Evolutionary conservation across 225 moss, liverwort and hornwort species (phyloP).

Genomic region (Physcomitrellopsis africana): DNA sequence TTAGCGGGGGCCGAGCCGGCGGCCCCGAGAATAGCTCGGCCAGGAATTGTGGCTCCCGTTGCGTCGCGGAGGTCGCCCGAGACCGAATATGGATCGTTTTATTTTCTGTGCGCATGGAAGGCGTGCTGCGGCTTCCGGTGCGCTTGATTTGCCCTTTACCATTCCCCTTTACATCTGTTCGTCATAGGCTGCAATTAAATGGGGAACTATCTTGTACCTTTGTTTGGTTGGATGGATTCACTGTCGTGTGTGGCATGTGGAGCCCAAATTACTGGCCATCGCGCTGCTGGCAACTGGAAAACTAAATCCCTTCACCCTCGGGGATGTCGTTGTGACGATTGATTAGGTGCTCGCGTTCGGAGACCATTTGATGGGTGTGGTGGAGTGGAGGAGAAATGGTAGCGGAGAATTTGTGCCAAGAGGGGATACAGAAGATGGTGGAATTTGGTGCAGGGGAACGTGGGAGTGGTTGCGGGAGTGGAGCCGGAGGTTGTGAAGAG

Average conservation of each 20-base stretch:
- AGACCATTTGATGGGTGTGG: not conserved
- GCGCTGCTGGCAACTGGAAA: not conserved
- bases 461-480: not conserved
- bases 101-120: slow-evolving; percentile 9
- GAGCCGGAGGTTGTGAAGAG: not conserved
- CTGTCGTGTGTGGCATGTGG: slow-evolving; percentile 28
- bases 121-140: not conserved
- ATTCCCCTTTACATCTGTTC: slow-evolving; percentile 35
- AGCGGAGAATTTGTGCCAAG: not conserved
- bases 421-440: slow-evolving; percentile 1
- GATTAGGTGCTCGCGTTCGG: slow-evolving; percentile 9
- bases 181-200: not conserved
- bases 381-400: not conserved
- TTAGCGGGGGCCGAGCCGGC: no score
- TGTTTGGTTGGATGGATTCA: slow-evolving; percentile 5
- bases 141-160: slow-evolving; percentile 30
- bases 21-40: no score
- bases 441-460: slow-evolving; percentile 1
- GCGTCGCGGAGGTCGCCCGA: slow-evolving; percentile 6
- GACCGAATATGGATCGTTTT: not conserved
- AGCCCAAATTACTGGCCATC: slow-evolving; percentile 29
- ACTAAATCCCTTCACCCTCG: no score
- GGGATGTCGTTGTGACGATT: not conserved
- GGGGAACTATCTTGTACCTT: not conserved
- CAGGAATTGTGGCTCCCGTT: slow-evolving; percentile 19